phyloP scores from a whole-genome alignment of 371 early-diverging fungal species.

The Coemansia sp. region DNA sequence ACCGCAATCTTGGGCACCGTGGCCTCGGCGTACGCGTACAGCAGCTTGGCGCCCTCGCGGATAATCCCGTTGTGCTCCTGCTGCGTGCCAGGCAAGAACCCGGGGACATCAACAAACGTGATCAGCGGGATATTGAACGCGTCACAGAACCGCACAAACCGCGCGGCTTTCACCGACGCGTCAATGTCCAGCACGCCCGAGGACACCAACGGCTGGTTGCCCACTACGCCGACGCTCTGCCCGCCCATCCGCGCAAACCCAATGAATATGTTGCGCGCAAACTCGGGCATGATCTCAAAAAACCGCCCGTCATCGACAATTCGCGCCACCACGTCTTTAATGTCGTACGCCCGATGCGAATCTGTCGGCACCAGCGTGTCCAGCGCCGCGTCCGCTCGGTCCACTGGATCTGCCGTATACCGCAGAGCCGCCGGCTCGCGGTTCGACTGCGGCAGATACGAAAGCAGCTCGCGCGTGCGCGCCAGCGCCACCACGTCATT shows the following conservation, averaged over 20 bases:
- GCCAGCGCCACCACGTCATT: slow-evolving; percentile 95
- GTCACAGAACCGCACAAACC: slow-evolving; percentile 96
- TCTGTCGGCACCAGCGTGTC: slow-evolving; percentile 87
- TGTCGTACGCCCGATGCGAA: slow-evolving; percentile 94
- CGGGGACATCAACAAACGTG: slow-evolving; percentile 97
- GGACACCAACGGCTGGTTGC: slow-evolving; percentile 93
- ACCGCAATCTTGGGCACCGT: slow-evolving; percentile 97
- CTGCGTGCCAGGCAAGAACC: slow-evolving; percentile 92
- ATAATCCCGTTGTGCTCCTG: slow-evolving; percentile 98
- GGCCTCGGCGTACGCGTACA: slow-evolving; percentile 96
- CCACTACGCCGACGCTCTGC: slow-evolving; percentile 89
- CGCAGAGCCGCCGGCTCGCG: slow-evolving; percentile 65
- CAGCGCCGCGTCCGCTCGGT: slow-evolving; percentile 77
- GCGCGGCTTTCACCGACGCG: slow-evolving; percentile 92
- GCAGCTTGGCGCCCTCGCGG: slow-evolving; percentile 94
- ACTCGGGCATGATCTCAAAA: slow-evolving; percentile 92
- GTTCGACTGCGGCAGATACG: slow-evolving; percentile 88
- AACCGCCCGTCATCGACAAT: slow-evolving; percentile 84
- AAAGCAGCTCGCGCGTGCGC: slow-evolving; percentile 79
- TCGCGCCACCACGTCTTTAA: slow-evolving; percentile 82
- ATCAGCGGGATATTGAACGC: slow-evolving; percentile 93
- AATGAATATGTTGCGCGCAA: slow-evolving; percentile 89
- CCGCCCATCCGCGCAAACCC: slow-evolving; percentile 89
- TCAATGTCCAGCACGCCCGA: slow-evolving; percentile 96
- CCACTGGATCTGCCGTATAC: slow-evolving; percentile 69